Conservation (phyloP, 371 early-diverging fungal species). For the Catenaria anguillulae region DNA sequence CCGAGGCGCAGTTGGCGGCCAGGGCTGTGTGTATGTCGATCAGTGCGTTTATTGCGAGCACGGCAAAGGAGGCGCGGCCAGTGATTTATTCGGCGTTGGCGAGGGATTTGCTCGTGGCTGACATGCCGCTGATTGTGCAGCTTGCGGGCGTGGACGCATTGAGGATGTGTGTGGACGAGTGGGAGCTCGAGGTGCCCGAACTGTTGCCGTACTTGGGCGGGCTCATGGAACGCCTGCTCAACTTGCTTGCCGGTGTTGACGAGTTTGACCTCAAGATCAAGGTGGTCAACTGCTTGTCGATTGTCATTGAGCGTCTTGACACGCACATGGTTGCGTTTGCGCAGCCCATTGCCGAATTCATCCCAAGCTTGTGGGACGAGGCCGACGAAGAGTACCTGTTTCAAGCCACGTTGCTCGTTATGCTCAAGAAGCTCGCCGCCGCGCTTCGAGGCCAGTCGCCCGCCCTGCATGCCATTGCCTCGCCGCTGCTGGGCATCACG, state of each 20-base stretch:
- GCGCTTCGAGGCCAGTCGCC: not conserved
- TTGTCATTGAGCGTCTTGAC: not conserved
- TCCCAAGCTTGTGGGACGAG: not conserved
- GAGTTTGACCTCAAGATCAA: constrained; percentile 3
- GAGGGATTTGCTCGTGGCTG: not conserved
- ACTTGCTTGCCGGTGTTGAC: not conserved
- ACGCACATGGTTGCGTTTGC: not conserved
- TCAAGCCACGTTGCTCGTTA: not conserved
- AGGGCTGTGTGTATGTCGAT: not conserved
- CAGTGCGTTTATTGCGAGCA: not conserved
- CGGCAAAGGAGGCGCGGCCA: not conserved
- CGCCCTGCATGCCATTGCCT: not conserved
- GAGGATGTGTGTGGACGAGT: not conserved
- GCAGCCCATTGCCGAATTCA: not conserved
- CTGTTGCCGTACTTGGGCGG: not conserved
- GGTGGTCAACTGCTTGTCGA: not conserved
- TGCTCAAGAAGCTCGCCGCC: not conserved
- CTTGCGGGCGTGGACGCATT: not conserved
- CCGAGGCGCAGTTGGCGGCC: not conserved
- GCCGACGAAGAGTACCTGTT: not conserved
- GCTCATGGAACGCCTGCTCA: not conserved
- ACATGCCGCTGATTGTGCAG: not conserved
- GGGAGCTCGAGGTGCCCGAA: not conserved
- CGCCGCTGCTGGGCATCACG: not conserved
- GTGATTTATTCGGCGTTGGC: not conserved